Base-by-base conservation (phyloP, 1,139 yeast species). In the Geotrichum citri-aurantii region DNA sequence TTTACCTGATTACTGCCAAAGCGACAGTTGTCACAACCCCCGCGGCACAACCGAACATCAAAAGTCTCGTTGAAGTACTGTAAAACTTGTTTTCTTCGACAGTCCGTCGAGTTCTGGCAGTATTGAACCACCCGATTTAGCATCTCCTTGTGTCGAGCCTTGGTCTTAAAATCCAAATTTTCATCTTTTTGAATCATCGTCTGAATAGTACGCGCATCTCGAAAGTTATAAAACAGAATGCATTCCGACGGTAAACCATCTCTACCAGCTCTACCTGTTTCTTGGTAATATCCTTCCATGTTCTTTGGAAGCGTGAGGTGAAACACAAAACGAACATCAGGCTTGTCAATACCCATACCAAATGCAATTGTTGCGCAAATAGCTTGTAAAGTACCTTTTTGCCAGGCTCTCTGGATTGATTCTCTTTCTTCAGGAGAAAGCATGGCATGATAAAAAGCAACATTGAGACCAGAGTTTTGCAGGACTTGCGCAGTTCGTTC, bases 341-440 rank as follows among this genome's bases (percentile, higher is more conserved):
- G 91, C 71, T 93, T 93, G 74, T 93, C 99, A 61, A 93, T 93
- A 57, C 99, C 99, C 98, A 93, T 93, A 40, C 99, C 99, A 77
- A 93, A 93, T 0, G 98, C 99, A 65, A 93, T 89, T 0, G 99
- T 93, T 0, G 99, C 99, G 74, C 98, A 93, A 12, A 93, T 90
- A 1, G 92, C 85, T 67, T 84, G 88, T 21, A 85, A 74, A 26
- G 74, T 71, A 60, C 88, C 88, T 1, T 75, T 71, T 70, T 95
- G 99, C 99, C 99, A 95, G 52, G 76, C 77, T 33, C 76, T 76
- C 71, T 95, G 99, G 24, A 90, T 83, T 4, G 73, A 67, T 23
- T 83, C 76, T 62, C 98, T 77, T 46, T 86, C 92, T 24, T 87
- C 88, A 0, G 93, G 81, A 8, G 81, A 78, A 91, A 95, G 83